These are phyloP conservation scores for Colletotrichum tofieldiae DNA, from an alignment of 2,329 filamentous ascomycete species.

Conservation along the genomic window DNA sequence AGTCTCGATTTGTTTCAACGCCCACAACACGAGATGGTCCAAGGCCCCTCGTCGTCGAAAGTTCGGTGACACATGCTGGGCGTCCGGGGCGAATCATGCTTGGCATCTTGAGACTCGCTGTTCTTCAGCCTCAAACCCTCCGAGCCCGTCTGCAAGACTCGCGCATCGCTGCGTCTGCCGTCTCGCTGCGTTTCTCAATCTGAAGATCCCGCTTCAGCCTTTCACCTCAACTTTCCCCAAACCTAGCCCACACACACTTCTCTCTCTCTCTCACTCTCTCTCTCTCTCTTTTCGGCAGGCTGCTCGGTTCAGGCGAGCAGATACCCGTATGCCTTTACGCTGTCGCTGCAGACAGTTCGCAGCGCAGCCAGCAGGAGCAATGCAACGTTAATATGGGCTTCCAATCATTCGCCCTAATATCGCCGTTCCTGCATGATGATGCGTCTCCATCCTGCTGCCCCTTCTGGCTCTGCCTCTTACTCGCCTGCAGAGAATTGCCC, in stretches of 20 bases:
- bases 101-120: constrained; percentile 41
- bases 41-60: constrained; percentile 3
- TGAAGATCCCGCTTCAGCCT: constrained; percentile 40
- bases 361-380: constrained; percentile 17
- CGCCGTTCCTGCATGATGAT: constrained; percentile 24
- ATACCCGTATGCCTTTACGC: not conserved
- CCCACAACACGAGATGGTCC: constrained; percentile 34
- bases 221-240: constrained; percentile 32
- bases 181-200: constrained; percentile 30
- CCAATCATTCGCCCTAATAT: constrained; percentile 3
- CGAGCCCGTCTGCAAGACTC: constrained; percentile 26
- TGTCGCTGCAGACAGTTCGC: not conserved
- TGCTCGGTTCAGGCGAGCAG: constrained; percentile 7
- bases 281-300: not conserved
- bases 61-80: constrained; percentile 36
- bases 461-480: not conserved
- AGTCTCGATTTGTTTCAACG: constrained; percentile 33
- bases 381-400: constrained; percentile 36
- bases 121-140: constrained; percentile 40
- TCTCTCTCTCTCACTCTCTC: too few species aligned
- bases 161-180: not conserved
- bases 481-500: constrained; percentile 3
- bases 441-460: not conserved
- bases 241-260: constrained; percentile 1
- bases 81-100: constrained; percentile 28